A percentile compares a stretch with the other conserved stretches of the same genome.
Conservation (phyloP, 345 rosid species). For the Citrus unshiu region DNA sequence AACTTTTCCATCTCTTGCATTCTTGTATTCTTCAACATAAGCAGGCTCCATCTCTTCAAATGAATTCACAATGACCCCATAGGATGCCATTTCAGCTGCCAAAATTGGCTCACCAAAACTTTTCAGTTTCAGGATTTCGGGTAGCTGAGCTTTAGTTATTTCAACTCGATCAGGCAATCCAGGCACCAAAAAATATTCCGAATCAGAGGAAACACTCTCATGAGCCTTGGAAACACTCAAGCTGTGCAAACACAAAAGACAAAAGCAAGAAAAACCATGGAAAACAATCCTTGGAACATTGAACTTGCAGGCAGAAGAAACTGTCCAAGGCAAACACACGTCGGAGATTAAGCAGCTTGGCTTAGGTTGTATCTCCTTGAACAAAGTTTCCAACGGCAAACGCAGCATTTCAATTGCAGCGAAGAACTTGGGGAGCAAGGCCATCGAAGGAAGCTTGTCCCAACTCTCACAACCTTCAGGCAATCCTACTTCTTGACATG, state of each 20-base stretch:
- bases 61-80: constrained; percentile 2
- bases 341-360: neutral
- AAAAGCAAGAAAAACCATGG: neutral
- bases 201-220: neutral
- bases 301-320: neutral
- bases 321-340: neutral
- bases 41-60: neutral
- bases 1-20: neutral
- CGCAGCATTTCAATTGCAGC: neutral
- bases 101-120: neutral
- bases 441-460: neutral
- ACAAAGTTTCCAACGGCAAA: neutral
- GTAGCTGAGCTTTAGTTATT: neutral
- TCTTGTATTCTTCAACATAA: neutral
- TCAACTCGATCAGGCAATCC: neutral
- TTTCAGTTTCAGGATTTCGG: neutral
- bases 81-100: neutral
- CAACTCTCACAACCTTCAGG: neutral
- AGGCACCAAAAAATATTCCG: neutral
- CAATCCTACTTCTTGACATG: neutral
- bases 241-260: neutral
- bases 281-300: neutral
- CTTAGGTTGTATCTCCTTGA: neutral
- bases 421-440: neutral
- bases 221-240: neutral